phyloP scores from a whole-genome alignment of 805 yeast genomes.

The Wickerhamiella cacticola region DNA sequence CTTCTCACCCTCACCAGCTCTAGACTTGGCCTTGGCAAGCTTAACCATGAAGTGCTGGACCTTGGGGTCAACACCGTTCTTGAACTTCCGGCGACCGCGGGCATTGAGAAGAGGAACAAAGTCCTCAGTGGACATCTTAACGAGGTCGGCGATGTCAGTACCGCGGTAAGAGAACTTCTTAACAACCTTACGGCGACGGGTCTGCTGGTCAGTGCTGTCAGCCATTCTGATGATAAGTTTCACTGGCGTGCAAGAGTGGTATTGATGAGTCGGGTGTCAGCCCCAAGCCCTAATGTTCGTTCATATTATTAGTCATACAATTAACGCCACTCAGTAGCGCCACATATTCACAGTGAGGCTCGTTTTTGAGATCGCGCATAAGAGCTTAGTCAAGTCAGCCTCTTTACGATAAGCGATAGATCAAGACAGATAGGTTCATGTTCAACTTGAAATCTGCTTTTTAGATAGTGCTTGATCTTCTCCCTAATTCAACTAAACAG shows the following conservation, averaged over 20 bases:
- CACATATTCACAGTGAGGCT: too few relatives aligned
- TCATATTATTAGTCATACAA: not conserved
- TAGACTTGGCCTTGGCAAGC: constrained; percentile 92
- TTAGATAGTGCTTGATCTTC: too few relatives aligned
- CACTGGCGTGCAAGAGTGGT: constrained; percentile 9
- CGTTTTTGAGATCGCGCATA: too few relatives aligned
- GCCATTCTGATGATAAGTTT: constrained; percentile 20
- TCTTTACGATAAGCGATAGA: too few relatives aligned
- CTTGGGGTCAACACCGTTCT: constrained; percentile 91
- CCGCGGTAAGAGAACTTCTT: constrained; percentile 98
- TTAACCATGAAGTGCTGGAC: constrained; percentile 94
- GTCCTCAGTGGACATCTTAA: constrained; percentile 91
- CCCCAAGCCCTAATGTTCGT: constrained; percentile 1
- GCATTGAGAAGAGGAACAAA: constrained; percentile 94
- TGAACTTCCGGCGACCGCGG: constrained; percentile 99
- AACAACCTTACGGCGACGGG: constrained; percentile 60
- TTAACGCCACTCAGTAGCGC: too few relatives aligned
- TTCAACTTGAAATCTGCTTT: too few relatives aligned
- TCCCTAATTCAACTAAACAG: too few relatives aligned
- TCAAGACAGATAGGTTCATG: too few relatives aligned
- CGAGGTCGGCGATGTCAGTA: constrained; percentile 88
- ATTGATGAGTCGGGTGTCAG: constrained; percentile 6
- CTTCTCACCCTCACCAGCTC: constrained; percentile 71
- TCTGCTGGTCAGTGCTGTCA: constrained; percentile 26
- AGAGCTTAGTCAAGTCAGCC: too few relatives aligned